Evolutionary conservation across 2,329 filamentous ascomycete genomes (phyloP).

Genomic region (Trichoderma gracile): DNA sequence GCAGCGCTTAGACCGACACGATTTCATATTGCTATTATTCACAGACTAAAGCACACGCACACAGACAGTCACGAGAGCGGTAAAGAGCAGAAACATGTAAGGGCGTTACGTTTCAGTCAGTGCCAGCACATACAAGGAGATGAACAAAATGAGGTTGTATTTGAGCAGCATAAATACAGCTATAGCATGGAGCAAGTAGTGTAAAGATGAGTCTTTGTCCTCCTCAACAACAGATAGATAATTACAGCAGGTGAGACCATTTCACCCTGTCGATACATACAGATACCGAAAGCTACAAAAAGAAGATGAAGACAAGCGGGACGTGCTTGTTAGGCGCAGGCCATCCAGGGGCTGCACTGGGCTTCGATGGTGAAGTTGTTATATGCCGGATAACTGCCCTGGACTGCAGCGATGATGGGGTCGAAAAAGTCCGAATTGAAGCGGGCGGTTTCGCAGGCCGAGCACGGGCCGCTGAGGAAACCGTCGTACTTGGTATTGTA

Average conservation of each 20-base stretch:
- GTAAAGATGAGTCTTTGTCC: constrained; percentile 24
- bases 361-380: constrained; percentile 43
- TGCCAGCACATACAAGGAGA: neutral
- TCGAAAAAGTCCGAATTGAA: constrained; percentile 43
- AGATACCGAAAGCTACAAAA: constrained; percentile 20
- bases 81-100: neutral
- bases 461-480: constrained; percentile 41
- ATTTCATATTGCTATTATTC: neutral
- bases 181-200: constrained; percentile 25
- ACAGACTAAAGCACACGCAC: neutral
- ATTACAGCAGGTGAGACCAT: constrained; percentile 16
- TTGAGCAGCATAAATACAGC: constrained; percentile 26
- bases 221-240: constrained; percentile 24
- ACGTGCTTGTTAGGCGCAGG: constrained; percentile 32
- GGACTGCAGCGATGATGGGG: constrained; percentile 42
- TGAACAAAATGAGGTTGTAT: constrained; percentile 16
- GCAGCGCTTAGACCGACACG: neutral
- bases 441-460: constrained; percentile 39
- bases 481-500: constrained; percentile 44
- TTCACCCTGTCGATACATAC: constrained; percentile 23
- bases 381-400: constrained; percentile 43
- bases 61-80: neutral
- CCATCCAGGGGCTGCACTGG: constrained; percentile 44
- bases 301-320: neutral
- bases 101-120: neutral